These are phyloP conservation scores for Darksidea phi DNA, from an alignment of 495 filamentous ascomycete species.

Conservation along the genomic window DNA sequence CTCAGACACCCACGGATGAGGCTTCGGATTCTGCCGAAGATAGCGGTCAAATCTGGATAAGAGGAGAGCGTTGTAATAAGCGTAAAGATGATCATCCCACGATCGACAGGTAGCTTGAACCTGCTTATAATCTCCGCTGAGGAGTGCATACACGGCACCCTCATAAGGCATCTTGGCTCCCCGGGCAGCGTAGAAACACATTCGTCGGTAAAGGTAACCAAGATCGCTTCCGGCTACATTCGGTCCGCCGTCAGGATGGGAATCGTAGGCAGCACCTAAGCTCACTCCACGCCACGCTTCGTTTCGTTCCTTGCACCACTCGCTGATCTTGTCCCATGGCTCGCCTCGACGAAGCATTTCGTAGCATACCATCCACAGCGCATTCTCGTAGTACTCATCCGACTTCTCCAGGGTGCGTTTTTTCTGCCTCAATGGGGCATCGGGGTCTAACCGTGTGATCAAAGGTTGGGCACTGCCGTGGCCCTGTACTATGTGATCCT, in stretches of 20 bases:
- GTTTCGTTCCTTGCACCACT: conserved; percentile 74
- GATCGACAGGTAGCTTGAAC: conserved; percentile 72
- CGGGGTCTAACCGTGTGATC: conserved; percentile 91
- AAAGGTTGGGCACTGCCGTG: conserved; percentile 60
- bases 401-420: conserved; percentile 67
- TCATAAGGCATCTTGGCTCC: conserved; percentile 70
- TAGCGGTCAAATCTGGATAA: conserved; percentile 66
- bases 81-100: conserved; percentile 92
- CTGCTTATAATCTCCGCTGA: conserved; percentile 76
- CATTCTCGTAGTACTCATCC: conserved; percentile 80
- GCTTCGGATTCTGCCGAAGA: conserved; percentile 48
- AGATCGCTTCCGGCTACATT: conserved; percentile 43
- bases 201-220: conserved; percentile 71
- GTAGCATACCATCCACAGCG: conserved; percentile 85
- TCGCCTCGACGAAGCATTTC: conserved; percentile 81
- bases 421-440: conserved; percentile 76
- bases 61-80: conserved; percentile 79
- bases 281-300: conserved; percentile 82
- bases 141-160: conserved; percentile 81
- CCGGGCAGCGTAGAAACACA: conserved; percentile 73
- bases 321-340: conserved; percentile 66
- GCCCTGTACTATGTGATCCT: conserved; percentile 48
- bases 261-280: conserved; percentile 50
- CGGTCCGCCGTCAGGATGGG: conserved; percentile 17
- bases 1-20: conserved; percentile 42